phyloP scores from a whole-genome alignment of 371 early-diverging fungal genomes.

The Dinochytrium kinnereticum region DNA sequence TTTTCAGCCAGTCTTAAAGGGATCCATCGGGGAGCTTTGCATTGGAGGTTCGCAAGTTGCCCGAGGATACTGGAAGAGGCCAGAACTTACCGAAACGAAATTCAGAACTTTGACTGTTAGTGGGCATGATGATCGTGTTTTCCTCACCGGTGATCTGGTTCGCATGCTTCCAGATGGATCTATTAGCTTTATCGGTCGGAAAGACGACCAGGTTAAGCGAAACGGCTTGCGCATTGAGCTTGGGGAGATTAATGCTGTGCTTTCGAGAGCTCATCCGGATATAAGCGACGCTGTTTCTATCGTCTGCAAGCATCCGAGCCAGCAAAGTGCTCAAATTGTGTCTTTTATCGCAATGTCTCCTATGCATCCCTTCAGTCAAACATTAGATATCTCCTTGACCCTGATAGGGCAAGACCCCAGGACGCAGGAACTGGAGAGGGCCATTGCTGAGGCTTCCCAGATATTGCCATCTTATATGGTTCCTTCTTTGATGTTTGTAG shows the following conservation, averaged over 20 bases:
- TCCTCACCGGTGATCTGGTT: slow-evolving; percentile 51
- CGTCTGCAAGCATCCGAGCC: neutral
- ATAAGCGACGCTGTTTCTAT: neutral
- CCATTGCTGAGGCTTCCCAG: neutral
- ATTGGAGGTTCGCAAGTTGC: slow-evolving; percentile 19
- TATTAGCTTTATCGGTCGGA: slow-evolving; percentile 43
- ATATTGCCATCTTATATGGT: slow-evolving; percentile 35
- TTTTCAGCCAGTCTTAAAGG: slow-evolving; percentile 19
- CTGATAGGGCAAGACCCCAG: neutral
- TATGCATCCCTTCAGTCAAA: neutral
- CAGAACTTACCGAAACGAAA: neutral
- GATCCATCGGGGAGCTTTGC: slow-evolving; percentile 32
- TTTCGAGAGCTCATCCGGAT: neutral
- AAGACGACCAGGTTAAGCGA: slow-evolving; percentile 55
- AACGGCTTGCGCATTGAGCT: slow-evolving; percentile 56
- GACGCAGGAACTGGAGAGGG: neutral
- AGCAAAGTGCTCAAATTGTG: slow-evolving; percentile 1
- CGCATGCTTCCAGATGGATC: slow-evolving; percentile 44
- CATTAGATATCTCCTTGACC: neutral
- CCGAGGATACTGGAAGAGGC: slow-evolving; percentile 3
- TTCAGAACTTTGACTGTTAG: neutral
- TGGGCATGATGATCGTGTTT: slow-evolving; percentile 30
- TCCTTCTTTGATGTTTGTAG: slow-evolving; percentile 17
- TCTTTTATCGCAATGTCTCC: neutral
- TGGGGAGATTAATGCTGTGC: slow-evolving; percentile 16